Base-by-base conservation (phyloP, 768 basidiomycete genomes). In the Leccinellum albellum region DNA sequence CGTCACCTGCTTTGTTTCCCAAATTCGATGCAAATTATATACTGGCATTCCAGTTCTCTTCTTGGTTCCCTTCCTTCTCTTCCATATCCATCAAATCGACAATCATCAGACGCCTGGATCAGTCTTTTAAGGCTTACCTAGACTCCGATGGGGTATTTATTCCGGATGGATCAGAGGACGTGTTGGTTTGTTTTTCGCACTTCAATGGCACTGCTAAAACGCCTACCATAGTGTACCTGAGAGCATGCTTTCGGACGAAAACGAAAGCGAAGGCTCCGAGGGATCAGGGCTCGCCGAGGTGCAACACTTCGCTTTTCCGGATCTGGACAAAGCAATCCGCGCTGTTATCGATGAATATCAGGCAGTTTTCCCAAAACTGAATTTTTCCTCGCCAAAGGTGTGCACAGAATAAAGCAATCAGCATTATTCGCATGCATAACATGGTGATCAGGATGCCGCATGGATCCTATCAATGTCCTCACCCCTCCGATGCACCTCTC, bases 301-400 rank as follows among this genome's bases (percentile, higher is more conserved):
- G 2, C 72, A 64, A 50, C 73, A 62, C 24, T 91, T 83, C 64
- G 76, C 87, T 3, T 95, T 98, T 67, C 93, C 94, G 0, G 86
- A 86, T 47, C 75, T 97, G n/a, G 92, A 94, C 64, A 73, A 75
- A 14, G 75, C 76, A 55, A 95, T 98, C 59, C 75, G 90, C 50
- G 70, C 75, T 14, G 81, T 79, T 32, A 76, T 97, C n/a, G 64
- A 74, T 46, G 72, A 80, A 55, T 94, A 90, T 70, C 89, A 84
- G 3, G 88, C 87, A 6, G 87, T 96, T 28, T 98, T 98, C 69
- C 94, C 95, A 1, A 98, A 98, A 73, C 84, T 98, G 54, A 98
- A 97, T 67, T 97, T 95, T 75, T 91, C 94, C 6, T 87, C 91
- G n/a, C 95, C 95, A 14, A 89, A 87, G 76, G 94, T 89, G 57